A percentile compares a stretch with the other conserved stretches of the same genome.
phyloP scores from a whole-genome alignment of 2,329 filamentous ascomycete species.

The Colletotrichum acutatum region DNA sequence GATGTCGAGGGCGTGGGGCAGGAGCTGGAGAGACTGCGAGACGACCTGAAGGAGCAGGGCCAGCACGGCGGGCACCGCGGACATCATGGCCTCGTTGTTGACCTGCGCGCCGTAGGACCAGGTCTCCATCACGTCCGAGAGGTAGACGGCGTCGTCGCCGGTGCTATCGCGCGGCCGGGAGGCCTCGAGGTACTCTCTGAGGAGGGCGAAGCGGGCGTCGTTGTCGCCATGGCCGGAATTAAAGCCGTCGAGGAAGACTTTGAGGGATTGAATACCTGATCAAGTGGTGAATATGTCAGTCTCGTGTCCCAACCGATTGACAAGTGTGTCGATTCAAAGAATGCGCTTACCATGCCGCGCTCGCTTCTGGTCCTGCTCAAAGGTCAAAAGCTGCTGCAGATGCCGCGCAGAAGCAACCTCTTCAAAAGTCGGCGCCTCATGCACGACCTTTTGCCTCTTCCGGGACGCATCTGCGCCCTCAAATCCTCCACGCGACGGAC shows the following conservation, averaged over 20 bases:
- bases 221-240: conserved; percentile 61
- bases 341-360: conserved; percentile 69
- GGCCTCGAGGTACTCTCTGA: conserved; percentile 75
- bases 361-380: conserved; percentile 75
- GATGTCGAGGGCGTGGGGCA: conserved; percentile 79
- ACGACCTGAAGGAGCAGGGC: conserved; percentile 84
- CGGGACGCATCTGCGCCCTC: conserved; percentile 55
- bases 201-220: conserved; percentile 64
- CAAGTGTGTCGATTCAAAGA: neutral
- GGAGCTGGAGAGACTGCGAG: conserved; percentile 78
- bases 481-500: conserved; percentile 50
- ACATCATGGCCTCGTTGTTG: conserved; percentile 84
- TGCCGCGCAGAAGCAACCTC: conserved; percentile 73
- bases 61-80: conserved; percentile 82
- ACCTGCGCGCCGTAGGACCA: conserved; percentile 87
- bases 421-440: conserved; percentile 68
- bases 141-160: conserved; percentile 66
- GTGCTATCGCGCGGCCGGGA: conserved; percentile 57
- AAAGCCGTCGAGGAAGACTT: conserved; percentile 76
- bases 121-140: conserved; percentile 85
- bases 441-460: conserved; percentile 67
- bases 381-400: conserved; percentile 74
- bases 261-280: conserved; percentile 75
- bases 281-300: neutral
- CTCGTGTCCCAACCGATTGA: neutral